These are phyloP conservation scores for Colletotrichum gigasporum DNA, from an alignment of 2,329 filamentous ascomycete genomes.

Conservation along the genomic window DNA sequence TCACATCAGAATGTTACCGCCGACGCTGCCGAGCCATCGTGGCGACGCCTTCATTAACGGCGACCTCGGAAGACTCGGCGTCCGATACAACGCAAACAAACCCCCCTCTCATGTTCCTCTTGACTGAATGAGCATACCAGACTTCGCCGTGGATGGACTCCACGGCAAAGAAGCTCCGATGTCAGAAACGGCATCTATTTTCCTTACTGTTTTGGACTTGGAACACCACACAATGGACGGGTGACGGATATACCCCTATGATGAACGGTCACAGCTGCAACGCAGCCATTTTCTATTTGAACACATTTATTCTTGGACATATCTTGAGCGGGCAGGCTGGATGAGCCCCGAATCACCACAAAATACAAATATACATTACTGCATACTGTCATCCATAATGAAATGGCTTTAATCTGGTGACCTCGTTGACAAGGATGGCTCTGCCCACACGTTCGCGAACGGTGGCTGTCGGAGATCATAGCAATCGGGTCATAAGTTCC, in stretches of 20 bases:
- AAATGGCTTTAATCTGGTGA: background rate
- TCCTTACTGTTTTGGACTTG: background rate
- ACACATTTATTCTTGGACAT: background rate
- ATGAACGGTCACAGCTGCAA: conserved; percentile 4
- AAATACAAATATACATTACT: background rate
- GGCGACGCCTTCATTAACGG: background rate
- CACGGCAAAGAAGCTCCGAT: background rate
- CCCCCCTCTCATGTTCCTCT: background rate
- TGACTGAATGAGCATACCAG: background rate
- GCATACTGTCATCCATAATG: background rate
- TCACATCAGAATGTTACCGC: background rate
- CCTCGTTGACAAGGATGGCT: background rate
- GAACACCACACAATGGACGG: conserved; percentile 12
- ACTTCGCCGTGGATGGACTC: background rate
- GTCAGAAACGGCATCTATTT: conserved; percentile 1
- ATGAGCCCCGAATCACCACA: background rate
- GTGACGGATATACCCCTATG: conserved; percentile 28
- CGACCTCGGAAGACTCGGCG: background rate
- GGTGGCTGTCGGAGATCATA: background rate
- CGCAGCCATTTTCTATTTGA: conserved; percentile 3
- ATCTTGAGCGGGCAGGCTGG: background rate
- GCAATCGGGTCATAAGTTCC: background rate
- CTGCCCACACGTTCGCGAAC: too few relatives aligned
- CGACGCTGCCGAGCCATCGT: background rate
- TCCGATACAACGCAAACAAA: background rate